Conservation (phyloP, 2,329 filamentous ascomycete species). For the Xylaria sp. region DNA sequence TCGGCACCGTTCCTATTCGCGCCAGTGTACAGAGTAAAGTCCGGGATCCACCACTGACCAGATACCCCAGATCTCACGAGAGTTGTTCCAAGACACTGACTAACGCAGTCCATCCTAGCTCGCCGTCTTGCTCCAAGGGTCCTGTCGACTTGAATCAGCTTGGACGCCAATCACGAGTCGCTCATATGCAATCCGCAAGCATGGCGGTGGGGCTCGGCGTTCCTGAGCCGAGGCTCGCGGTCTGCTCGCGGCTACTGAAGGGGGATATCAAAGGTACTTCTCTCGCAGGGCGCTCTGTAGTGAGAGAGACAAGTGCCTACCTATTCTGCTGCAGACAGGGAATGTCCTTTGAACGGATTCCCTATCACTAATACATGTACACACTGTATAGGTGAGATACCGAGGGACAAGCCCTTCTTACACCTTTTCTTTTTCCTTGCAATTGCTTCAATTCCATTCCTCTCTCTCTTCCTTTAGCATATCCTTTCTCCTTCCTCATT, state of each 20-base stretch:
- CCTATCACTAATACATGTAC: too few species aligned
- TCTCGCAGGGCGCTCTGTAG: background rate
- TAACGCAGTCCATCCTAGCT: slow-evolving; percentile 2
- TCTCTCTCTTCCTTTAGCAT: background rate
- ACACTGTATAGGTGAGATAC: slow-evolving; percentile 1
- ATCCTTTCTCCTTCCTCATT: background rate
- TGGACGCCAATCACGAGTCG: slow-evolving; percentile 16
- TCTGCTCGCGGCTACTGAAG: background rate
- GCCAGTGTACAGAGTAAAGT: background rate
- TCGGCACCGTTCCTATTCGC: too few species aligned
- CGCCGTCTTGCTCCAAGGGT: background rate
- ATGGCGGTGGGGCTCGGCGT: background rate
- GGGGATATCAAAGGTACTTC: slow-evolving; percentile 10
- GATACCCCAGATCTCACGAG: slow-evolving; percentile 23
- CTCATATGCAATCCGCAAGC: slow-evolving; percentile 12
- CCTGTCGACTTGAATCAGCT: background rate
- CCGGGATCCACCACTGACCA: background rate
- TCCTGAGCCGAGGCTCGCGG: slow-evolving; percentile 21
- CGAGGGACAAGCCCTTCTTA: background rate
- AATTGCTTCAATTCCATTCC: background rate
- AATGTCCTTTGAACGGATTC: too few species aligned
- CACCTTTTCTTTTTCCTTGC: background rate
- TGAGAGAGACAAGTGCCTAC: background rate
- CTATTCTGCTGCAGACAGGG: slow-evolving; percentile 5
- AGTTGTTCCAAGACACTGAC: background rate